Conservation (phyloP, 331 rosid genomes). For the Malus hybrid region DNA sequence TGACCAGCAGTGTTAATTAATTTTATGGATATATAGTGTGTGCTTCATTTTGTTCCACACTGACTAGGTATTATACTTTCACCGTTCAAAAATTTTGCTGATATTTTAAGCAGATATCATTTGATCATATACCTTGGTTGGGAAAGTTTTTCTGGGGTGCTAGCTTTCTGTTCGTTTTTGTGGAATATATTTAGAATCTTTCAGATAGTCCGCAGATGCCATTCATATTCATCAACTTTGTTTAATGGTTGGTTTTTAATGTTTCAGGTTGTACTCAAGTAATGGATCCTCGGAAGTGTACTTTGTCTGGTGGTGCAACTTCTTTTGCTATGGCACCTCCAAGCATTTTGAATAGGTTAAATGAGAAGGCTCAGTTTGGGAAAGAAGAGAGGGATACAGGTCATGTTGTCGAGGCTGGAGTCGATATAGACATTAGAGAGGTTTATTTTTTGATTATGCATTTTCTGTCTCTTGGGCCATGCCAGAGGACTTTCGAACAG, state of each 20-base stretch:
- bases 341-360: constrained; percentile 38
- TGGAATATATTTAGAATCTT: background rate
- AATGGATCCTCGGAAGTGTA: constrained; percentile 60
- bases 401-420: constrained; percentile 32
- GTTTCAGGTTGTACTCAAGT: constrained; percentile 26
- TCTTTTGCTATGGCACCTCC: constrained; percentile 29
- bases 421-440: constrained; percentile 63
- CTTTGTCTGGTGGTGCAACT: constrained; percentile 39
- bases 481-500: constrained; percentile 53
- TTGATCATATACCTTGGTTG: too few relatives aligned
- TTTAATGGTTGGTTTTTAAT: background rate
- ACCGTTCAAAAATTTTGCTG: background rate
- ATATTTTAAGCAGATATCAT: background rate
- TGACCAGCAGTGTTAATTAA: background rate
- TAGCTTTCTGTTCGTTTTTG: background rate
- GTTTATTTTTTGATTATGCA: constrained; percentile 76
- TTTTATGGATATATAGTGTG: background rate
- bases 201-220: background rate
- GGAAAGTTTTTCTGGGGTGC: too few relatives aligned
- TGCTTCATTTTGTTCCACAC: background rate
- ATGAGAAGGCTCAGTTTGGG: constrained; percentile 36
- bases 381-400: constrained; percentile 16
- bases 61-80: background rate
- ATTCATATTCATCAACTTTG: background rate
- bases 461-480: constrained; percentile 75